Percentiles rank a stretch among this genome's conserved stretches.
Conservation (phyloP, 192 early-diverging fungal species). For the Coemansia sp. region DNA sequence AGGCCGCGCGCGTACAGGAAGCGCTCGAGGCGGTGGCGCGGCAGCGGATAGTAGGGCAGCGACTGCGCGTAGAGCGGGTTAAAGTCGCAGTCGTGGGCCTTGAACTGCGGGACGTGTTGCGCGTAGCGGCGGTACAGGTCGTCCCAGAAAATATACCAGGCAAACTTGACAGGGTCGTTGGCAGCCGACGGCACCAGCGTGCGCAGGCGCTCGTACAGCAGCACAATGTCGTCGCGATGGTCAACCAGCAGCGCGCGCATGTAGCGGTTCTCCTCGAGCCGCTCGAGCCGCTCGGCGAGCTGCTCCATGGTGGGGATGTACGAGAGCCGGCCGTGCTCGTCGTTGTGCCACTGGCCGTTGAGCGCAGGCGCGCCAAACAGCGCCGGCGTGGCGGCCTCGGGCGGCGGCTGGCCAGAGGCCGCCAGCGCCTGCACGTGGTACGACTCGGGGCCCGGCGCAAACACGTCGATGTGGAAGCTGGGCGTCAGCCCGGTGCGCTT, state of each 20-base stretch:
- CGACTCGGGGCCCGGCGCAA: constrained; percentile 48
- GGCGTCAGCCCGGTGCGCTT: constrained; percentile 53
- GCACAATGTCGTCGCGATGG: constrained; percentile 33
- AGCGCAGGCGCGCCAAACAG: constrained; percentile 3
- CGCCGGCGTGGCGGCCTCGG: constrained; percentile 13
- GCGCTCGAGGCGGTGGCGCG: constrained; percentile 51
- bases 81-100: constrained; percentile 50
- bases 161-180: constrained; percentile 45
- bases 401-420: background rate
- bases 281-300: constrained; percentile 32
- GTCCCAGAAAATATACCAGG: constrained; percentile 71
- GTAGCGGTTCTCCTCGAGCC: constrained; percentile 42
- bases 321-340: constrained; percentile 40
- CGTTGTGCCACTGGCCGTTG: constrained; percentile 34
- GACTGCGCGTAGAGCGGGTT: constrained; percentile 60
- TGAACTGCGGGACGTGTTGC: constrained; percentile 34
- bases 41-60: constrained; percentile 58
- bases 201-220: constrained; percentile 47
- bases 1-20: constrained; percentile 54
- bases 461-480: constrained; percentile 50
- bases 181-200: constrained; percentile 38
- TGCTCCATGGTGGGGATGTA: constrained; percentile 42
- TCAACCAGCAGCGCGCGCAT: constrained; percentile 35
- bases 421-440: constrained; percentile 20
- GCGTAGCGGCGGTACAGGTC: constrained; percentile 61